Percentiles rank a stretch among this genome's conserved stretches.
phyloP scores from a whole-genome alignment of 2,329 filamentous ascomycete genomes.

The Alternaria brassicicola region DNA sequence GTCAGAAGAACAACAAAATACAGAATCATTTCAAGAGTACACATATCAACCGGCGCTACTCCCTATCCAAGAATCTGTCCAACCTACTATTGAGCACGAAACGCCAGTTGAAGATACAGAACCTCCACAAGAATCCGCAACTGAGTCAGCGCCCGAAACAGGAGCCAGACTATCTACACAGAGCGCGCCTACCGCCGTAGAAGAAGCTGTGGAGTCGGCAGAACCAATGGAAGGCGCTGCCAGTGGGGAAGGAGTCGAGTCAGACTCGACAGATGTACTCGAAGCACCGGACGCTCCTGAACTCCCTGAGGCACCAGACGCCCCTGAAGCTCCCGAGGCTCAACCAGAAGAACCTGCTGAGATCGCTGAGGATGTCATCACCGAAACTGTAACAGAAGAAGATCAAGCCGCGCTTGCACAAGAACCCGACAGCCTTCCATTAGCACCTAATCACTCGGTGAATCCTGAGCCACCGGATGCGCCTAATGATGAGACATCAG shows the following conservation, averaged over 20 bases:
- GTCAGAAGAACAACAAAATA: not conserved
- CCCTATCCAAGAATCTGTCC: conserved; percentile 1
- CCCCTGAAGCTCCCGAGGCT: not conserved
- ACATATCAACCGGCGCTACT: not conserved
- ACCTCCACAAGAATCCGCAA: not conserved
- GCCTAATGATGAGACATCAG: conserved; percentile 5
- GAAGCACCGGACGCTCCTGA: not conserved
- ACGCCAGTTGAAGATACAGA: not conserved
- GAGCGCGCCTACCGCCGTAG: not conserved
- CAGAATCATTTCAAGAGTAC: conserved; percentile 2
- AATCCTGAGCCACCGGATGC: conserved; percentile 12
- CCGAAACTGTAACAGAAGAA: not conserved
- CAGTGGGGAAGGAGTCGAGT: not conserved
- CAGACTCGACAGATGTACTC: not conserved
- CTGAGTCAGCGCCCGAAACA: not conserved
- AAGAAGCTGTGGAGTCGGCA: not conserved
- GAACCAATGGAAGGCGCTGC: not conserved
- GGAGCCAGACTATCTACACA: conserved; percentile 1
- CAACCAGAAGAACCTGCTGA: conserved; percentile 2
- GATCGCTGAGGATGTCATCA: not conserved
- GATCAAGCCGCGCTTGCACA: not conserved
- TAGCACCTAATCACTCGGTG: not conserved
- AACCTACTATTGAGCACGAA: not conserved
- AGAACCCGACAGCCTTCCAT: not conserved
- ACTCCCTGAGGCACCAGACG: not conserved